Base-by-base conservation (phyloP, 805 yeast species). In the Wickerhamiella galacta region DNA sequence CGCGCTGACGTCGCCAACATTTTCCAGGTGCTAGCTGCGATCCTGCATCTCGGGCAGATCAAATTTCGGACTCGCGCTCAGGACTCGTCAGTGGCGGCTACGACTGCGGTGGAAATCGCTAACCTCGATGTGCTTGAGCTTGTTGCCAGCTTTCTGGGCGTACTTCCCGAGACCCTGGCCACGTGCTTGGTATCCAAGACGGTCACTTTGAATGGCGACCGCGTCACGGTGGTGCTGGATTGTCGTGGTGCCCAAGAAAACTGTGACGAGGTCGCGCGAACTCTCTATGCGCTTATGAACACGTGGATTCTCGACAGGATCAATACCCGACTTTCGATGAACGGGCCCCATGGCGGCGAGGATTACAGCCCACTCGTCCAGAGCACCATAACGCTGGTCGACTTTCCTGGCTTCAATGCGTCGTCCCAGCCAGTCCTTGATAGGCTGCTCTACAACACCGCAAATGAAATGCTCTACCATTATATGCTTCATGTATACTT, bases 1-100 rank as follows among this genome's bases (percentile, higher is more conserved):
- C 43, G 59, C 1, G 46, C 56, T 1, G 74, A 68, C 32, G 59
- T 61, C 12, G 62, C 67, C 28, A 57, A 60, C 39, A 63, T 70
- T 12, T 68, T 66, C 40, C 62, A 58, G 37, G 51, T 66, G n/a
- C 43, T 59, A 20, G 64, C 64, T 2, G 64, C 64, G 3, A 53
- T 59, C 12, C 44, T 59, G n/a, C 64, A 59, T 30, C 43, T 59
- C 17, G 64, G 64, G n/a, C 64, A 59, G 44, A 42, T 59, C 16
- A 47, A 48, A 35, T 58, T 59, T 45, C 40, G 47, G 32, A 38
- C 52, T 2, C 46, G 53, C 9, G 45, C 49, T 16, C 36, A 37
- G n/a, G 56, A 51, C 32, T 41, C 50, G 9, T 57, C 54, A 17
- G 57, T 56, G 8, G 48, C 56, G 11, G 45, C 49, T 10, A 39